Percentiles rank a stretch among this genome's conserved stretches.
phyloP scores from a whole-genome alignment of 2,329 filamentous ascomycete genomes.

The Cryphonectria radicalis region DNA sequence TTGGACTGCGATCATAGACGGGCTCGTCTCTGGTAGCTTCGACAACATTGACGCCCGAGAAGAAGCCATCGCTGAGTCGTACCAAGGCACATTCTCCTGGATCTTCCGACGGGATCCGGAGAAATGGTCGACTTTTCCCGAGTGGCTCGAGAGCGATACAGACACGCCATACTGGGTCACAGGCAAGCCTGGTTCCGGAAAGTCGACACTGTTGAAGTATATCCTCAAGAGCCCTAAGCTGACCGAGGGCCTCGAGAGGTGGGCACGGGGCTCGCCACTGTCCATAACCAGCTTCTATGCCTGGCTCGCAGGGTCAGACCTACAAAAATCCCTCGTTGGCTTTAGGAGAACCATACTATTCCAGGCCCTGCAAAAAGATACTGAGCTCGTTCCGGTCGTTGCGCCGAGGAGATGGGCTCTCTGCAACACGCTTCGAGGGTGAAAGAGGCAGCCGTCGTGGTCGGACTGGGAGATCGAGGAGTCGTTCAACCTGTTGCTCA shows the following conservation, averaged over 20 bases:
- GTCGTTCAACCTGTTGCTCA: not conserved
- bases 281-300: not conserved
- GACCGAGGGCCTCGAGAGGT: not conserved
- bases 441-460: not conserved
- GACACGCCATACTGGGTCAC: not conserved
- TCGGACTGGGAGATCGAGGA: not conserved
- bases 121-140: not conserved
- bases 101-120: not conserved
- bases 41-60: not conserved
- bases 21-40: not conserved
- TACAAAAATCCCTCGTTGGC: not conserved
- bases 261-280: not conserved
- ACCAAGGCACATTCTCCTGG: not conserved
- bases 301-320: not conserved
- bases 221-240: not conserved
- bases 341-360: not conserved
- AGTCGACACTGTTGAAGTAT: not conserved
- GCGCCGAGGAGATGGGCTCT: not conserved
- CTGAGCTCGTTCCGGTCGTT: not conserved
- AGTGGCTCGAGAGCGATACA: not conserved
- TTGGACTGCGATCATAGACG: not conserved
- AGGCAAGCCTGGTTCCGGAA: not conserved
- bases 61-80: not conserved
- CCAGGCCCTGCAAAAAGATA: not conserved
- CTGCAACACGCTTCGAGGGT: not conserved